Base-by-base conservation (phyloP, 306 rosid species). In the Fragaria vesca region DNA sequence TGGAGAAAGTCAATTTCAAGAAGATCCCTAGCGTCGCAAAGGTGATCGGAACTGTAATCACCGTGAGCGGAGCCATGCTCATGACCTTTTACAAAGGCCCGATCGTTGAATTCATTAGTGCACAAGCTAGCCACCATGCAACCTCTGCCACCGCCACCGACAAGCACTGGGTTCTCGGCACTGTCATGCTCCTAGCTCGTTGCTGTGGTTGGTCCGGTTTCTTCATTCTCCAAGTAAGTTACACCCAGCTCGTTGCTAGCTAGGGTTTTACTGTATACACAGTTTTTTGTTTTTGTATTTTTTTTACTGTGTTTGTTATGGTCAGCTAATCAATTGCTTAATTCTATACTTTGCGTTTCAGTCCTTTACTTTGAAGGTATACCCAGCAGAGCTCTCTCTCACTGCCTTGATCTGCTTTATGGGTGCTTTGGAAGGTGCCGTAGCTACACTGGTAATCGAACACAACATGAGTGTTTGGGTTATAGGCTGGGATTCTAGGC, bases 61-160 rank as follows among this genome's bases (percentile, higher is more conserved):
- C 98, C 24, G 96, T 95, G 42, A 76, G 79, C 13, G 98, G 98
- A 78, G 98, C 98, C 17, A 95, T 95, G 97, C 77, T 92, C 65
- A 95, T 95, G 97, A 95, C 97, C 51, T 62, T 90, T 80, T 95
- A 95, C 89, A 95, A 95, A 75, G 98, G 98, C n/a, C 72, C 84
- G 68, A 90, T 92, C 48, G 75, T 95, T 20, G 81, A 86, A 46
- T 80, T 95, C 43, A 75, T 91, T 30, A 20, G 48, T 16, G 71
- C 71, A 30, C 79, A 75, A 32, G 12, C 61, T 20, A 32, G 47
- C 85, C 89, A 76, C 69, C 90, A 86, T 21, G 82, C 45, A 57
- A 63, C 46, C 34, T 12, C 32, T 16, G 52, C 74, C 60, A 51
- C 71, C 3, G 71, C 87, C 1, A 80, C 77, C 3, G 97, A 86